Base-by-base conservation (phyloP, 208 protist genomes). In the Acanthamoeba royreba region DNA sequence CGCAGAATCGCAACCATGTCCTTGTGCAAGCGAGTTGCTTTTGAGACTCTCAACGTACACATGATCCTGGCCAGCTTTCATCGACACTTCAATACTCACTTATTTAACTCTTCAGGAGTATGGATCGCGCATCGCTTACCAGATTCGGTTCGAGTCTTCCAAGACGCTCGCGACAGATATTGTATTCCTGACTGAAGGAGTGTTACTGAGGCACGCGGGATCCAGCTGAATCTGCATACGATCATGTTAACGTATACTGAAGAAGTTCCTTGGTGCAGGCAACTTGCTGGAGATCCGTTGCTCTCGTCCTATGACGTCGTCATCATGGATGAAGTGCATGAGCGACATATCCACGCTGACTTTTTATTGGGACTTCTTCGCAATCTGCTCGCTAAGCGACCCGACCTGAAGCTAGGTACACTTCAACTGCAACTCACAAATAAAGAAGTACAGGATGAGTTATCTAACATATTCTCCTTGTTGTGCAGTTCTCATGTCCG, bases 261-360 rank as follows among this genome's bases (percentile, higher is more conserved):
- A 0, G 1, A 38, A 33, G 45, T 53, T 13, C 52, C 9, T 79
- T 74, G 33, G 13, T 33, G 0, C 40, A 72, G 95, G 4, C 94
- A 95, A 31, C 52, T 96, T 33, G 87, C 53, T 2, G 61, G 63
- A 25, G 95, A 96, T 43, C 52, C 95, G 46, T 19, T 95, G 2
- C 95, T 96, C 9, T 38, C 35, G 31, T 8, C 25, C 19, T 96
- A 95, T 35, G 77, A 96, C 40, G 91, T 96, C 0, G 15, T 96
- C n/a, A 96, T 96, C 58, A 61, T 96, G 38, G 95, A 96, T 49
- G 95, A 96, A 58, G 88, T 96, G 7, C 94, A 96, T 49, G 94
- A 96, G 53, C 52, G 94, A 25, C 92, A 96, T 61, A 46, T 96
- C 19, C 45, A 85, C 13, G 93, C 81, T 25, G 94, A 95, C 49